Evolutionary conservation across 2,329 filamentous ascomycete genomes (phyloP), one percentile per base, ranked within the genome.

Genomic region (Botrytis porri): DNA sequence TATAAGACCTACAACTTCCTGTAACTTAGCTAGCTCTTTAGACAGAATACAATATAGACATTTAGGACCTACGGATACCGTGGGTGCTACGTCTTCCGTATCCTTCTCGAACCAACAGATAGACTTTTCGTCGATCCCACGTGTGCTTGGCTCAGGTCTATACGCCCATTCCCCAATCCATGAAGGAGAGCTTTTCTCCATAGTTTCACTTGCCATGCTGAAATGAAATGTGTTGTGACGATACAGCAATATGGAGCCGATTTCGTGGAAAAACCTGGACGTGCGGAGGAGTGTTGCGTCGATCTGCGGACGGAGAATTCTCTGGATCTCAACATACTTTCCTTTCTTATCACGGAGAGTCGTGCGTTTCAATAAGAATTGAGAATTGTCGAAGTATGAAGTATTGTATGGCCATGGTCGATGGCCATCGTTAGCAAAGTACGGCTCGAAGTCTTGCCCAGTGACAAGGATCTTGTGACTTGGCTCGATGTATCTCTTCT

Each of bases 61-160:
- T n/a, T n/a, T n/a, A n/a, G n/a, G n/a, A n/a, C n/a, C n/a, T n/a
- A n/a, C n/a, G n/a, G n/a, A n/a, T n/a, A n/a, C n/a, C n/a, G n/a
- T n/a, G n/a, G n/a, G n/a, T n/a, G n/a, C n/a, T n/a, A n/a, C n/a
- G n/a, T n/a, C n/a, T n/a, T n/a, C n/a, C n/a, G n/a, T n/a, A n/a
- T n/a, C n/a, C n/a, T n/a, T n/a, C n/a, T n/a, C n/a, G n/a, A n/a
- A n/a, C n/a, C n/a, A n/a, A n/a, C n/a, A n/a, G n/a, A n/a, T 63
- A 1, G 39, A 32, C 0, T 1, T 4, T 32, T 43, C 3, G 41
- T 22, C 3, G 22, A 32, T 25, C 1, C 10, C 18, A 3, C 1
- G 7, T 45, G 32, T 32, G n/a, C 16, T 32, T 45, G 61, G 61
- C 2, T 63, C n/a, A 3, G n/a, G 62, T 45, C 39, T 45, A 20